Percentiles rank a stretch among this genome's conserved stretches.
Conservation (phyloP, 73 alveolate genomes). For the Paramecium caudatum region DNA sequence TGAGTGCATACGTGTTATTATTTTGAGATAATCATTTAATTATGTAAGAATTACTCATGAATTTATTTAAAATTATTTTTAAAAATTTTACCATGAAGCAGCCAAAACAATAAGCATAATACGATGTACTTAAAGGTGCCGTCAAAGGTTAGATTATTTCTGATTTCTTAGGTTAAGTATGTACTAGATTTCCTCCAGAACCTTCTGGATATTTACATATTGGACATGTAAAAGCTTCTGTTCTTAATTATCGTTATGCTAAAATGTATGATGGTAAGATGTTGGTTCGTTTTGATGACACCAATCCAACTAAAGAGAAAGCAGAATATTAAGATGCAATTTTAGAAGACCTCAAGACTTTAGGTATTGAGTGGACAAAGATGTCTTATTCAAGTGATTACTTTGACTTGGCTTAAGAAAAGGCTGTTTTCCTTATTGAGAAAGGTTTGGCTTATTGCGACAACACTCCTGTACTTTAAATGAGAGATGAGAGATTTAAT, state of each 20-base stretch:
- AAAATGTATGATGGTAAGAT: constrained; percentile 96
- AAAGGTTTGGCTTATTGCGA: constrained; percentile 97
- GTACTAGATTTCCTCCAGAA: constrained; percentile 97
- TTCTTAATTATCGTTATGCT: constrained; percentile 97
- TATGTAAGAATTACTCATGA: constrained; percentile 9
- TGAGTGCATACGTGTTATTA: constrained; percentile 40
- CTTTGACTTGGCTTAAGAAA: constrained; percentile 88
- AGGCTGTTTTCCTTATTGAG: constrained; percentile 86
- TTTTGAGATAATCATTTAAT: constrained; percentile 25
- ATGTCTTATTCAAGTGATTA: constrained; percentile 94
- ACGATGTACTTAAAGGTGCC: constrained; percentile 34
- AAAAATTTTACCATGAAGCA: constrained; percentile 8
- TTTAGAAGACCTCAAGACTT: constrained; percentile 87
- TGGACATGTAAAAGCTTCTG: constrained; percentile 99
- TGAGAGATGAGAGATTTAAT: constrained; percentile 94
- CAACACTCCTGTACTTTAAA: constrained; percentile 95
- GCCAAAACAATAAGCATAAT: background rate
- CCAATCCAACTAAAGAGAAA: constrained; percentile 96
- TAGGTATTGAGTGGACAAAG: constrained; percentile 89
- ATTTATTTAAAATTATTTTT: constrained; percentile 34
- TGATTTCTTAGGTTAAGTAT: constrained; percentile 86
- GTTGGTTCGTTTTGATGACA: constrained; percentile 99
- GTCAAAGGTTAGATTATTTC: background rate
- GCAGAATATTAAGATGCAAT: constrained; percentile 94
- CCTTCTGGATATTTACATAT: constrained; percentile 98